phyloP scores from a whole-genome alignment of 139 green algal genomes.

The Chlorella sp. region DNA sequence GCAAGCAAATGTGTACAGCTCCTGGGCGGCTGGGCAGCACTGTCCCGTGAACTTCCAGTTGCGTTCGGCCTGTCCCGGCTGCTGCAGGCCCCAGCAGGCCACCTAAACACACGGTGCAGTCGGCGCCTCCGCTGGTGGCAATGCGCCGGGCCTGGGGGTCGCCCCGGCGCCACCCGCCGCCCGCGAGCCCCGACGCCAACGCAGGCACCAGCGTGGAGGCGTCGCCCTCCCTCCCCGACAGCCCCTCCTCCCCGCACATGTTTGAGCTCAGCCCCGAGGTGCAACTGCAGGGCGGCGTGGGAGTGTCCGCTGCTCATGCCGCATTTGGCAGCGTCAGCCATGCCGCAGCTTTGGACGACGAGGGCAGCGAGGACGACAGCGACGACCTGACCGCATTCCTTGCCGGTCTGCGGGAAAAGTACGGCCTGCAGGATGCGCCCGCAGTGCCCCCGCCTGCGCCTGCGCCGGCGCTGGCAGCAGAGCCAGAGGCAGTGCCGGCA shows the following conservation, averaged over 20 bases:
- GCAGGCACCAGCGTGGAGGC: too few species aligned
- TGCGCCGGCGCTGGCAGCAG: background rate
- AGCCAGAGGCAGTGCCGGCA: too few species aligned
- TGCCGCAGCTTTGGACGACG: background rate
- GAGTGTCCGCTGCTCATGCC: background rate
- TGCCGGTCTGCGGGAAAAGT: slow-evolving; percentile 1
- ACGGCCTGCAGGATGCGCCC: background rate
- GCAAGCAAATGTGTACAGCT: too few species aligned
- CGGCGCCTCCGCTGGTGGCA: too few species aligned
- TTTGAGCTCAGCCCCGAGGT: slow-evolving; percentile 14
- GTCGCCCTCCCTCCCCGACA: background rate
- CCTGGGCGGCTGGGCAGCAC: too few species aligned
- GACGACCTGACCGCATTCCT: background rate
- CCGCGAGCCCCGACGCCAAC: too few species aligned
- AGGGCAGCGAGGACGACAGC: background rate
- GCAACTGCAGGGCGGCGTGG: background rate
- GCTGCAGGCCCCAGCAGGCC: too few species aligned
- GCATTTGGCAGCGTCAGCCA: background rate
- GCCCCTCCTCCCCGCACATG: background rate
- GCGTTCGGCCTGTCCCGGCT: too few species aligned
- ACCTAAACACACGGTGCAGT: too few species aligned
- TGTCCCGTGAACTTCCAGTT: too few species aligned
- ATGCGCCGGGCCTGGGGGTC: too few species aligned
- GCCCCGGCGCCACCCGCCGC: too few species aligned
- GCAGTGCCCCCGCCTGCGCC: background rate